Base-by-base conservation (phyloP, 148 eudicot species). In the Chenopodium berlandieri region DNA sequence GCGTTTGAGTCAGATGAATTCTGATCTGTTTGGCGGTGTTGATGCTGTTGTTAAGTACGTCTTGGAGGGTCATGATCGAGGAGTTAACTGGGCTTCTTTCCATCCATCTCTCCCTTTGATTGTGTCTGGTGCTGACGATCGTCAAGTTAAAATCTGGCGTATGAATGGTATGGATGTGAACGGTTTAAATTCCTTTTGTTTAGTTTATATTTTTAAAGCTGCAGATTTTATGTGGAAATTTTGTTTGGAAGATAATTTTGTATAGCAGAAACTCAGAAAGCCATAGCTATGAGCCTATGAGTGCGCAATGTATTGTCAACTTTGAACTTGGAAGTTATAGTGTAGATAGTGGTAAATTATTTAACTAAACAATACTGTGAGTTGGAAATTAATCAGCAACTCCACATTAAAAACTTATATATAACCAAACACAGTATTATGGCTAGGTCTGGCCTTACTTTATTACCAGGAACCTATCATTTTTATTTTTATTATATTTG, bases 81-180 rank as follows among this genome's bases (percentile, higher is more conserved):
- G 98, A 78, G 98, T 95, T 79, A 95, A 95, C 75, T 95, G 98
- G 98, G 98, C 98, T 78, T 82, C 97, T 78, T 93, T 95, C 81
- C 98, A 95, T 87, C 98, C 97, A 11, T 89, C 95, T 72, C 86
- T 91, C 79, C 90, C 90, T 11, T 82, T 92, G 71, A 90, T 92
- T 88, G 93, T 92, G 69, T 90, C 96, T 80, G 93, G 93, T 68
- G 96, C 96, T 58, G 96, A 92, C 81, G 96, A 92, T 81, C 96
- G 96, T 48, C 96, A 92, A 82, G 94, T 92, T 34, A 92, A 92
- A 85, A 83, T 92, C 54, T 92, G 96, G 96, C 92, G 94, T 66
- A 92, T 92, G 94, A 92, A 92, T 86, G 94, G 92, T 89, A 88
- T 82, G 87, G 9, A 85, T 40, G 34, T 65, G 31, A 78, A 66